phyloP scores from a whole-genome alignment of 1,284 basidiomycete species.

The Cystobasidium sp. region DNA sequence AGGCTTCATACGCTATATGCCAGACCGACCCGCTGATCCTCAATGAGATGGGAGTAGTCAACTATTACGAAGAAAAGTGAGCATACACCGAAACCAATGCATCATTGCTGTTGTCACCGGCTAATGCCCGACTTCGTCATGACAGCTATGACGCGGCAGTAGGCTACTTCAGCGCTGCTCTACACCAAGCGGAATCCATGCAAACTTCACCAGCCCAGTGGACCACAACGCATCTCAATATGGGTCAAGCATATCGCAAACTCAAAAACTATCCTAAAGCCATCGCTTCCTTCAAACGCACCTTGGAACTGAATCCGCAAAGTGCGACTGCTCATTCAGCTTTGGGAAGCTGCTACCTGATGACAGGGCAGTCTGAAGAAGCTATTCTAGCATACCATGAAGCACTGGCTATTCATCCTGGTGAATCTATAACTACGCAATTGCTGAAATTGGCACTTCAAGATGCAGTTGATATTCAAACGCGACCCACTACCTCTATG shows the following conservation, averaged over 20 bases:
- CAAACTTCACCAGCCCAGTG: slow-evolving; percentile 82
- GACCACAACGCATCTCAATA: slow-evolving; percentile 85
- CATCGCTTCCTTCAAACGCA: slow-evolving; percentile 70
- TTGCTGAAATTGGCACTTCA: slow-evolving; percentile 78
- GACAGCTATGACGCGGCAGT: slow-evolving; percentile 62
- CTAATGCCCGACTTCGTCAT: not conserved
- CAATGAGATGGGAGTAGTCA: slow-evolving; percentile 92
- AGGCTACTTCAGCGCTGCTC: slow-evolving; percentile 70
- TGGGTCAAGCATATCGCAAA: slow-evolving; percentile 83
- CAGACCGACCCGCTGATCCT: slow-evolving; percentile 82
- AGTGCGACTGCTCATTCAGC: slow-evolving; percentile 77
- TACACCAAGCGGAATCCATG: slow-evolving; percentile 74
- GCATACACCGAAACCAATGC: slow-evolving; percentile 59
- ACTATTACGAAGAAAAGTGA: slow-evolving; percentile 77
- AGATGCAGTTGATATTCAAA: slow-evolving; percentile 28
- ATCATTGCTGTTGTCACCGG: not conserved
- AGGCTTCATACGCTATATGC: slow-evolving; percentile 78
- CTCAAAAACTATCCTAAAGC: slow-evolving; percentile 74
- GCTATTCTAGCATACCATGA: slow-evolving; percentile 88
- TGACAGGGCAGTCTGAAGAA: slow-evolving; percentile 70
- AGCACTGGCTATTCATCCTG: slow-evolving; percentile 79
- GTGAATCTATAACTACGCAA: slow-evolving; percentile 82
- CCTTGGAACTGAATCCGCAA: slow-evolving; percentile 78
- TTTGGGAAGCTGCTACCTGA: slow-evolving; percentile 80
- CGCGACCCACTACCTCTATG: not conserved